Evolutionary conservation across 2,329 filamentous ascomycete species (phyloP), one percentile per base, ranked within the genome.

Genomic region (Arthroderma sp.): DNA sequence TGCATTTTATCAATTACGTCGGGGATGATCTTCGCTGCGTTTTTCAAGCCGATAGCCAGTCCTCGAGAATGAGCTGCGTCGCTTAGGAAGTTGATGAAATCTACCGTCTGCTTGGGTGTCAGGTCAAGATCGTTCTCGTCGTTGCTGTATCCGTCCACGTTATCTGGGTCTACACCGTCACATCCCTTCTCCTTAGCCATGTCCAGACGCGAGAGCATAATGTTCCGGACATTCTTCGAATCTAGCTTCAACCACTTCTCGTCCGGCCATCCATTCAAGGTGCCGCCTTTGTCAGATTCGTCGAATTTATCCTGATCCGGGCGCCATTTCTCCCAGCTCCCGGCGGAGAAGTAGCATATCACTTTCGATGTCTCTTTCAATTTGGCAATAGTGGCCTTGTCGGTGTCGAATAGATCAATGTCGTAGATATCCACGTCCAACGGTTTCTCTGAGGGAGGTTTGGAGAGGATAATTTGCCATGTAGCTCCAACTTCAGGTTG

Each of bases 291-390:
- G 51, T 84, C 81, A 0, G 61, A 57, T 1, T 65, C 49, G 5
- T 63, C 55, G 55, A 84, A 85, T 4, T 73, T 53, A 29, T 55
- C 56, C 11, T 70, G 68, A 56, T 85, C 82, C 1, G 69, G 61
- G 3, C 81, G 71, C 65, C 72, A 76, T 42, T 76, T 57, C 60
- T 86, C 82, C 53, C 73, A 83, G 5, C 75, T 80, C 1, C 82
- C 82, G 0, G 79, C 80, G 42, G 77, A 81, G 64, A 85, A 85
- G 62, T 86, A 86, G 66, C 82, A 86, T 47, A 85, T 79, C 44
- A 84, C 74, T 49, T 74, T 77, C 55, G 74, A 74, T 29, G 68
- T 54, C 3, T 52, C 50, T 36, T 78, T 71, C 9, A 80, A 62
- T 4, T 59, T 56, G 3, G 59, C 48, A 42, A 80, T 73, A 1